Percentiles rank a stretch among this genome's conserved stretches.
Evolutionary conservation across 305 asterid species (phyloP).

Genomic region (Fraxinus latifolia): DNA sequence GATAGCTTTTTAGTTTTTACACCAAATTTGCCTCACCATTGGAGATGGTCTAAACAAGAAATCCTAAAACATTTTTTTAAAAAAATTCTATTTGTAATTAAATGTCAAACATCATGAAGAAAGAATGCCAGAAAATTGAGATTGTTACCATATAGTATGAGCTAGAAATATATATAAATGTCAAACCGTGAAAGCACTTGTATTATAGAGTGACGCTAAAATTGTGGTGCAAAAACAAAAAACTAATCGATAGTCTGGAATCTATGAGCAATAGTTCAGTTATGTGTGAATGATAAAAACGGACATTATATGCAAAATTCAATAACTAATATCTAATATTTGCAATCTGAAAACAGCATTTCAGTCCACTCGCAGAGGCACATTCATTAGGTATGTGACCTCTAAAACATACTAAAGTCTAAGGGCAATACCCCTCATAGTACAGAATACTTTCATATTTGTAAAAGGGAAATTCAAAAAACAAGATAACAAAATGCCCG

Average conservation of each 20-base stretch:
- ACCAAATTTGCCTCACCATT: too few species aligned
- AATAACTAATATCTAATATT: background rate
- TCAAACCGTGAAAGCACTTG: background rate
- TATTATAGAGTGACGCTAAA: background rate
- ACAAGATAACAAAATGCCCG: background rate
- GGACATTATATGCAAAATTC: background rate
- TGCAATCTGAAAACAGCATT: background rate
- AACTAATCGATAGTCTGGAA: background rate
- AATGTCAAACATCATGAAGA: background rate
- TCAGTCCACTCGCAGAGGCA: background rate
- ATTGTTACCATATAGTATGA: background rate
- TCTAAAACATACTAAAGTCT: background rate
- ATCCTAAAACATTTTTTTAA: background rate
- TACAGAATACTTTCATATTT: background rate
- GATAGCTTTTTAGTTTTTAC: too few species aligned
- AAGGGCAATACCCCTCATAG: background rate
- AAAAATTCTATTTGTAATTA: background rate
- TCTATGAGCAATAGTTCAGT: background rate
- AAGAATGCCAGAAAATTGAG: background rate
- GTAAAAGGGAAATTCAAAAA: background rate
- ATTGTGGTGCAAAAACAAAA: background rate
- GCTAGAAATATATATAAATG: background rate
- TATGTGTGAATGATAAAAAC: background rate
- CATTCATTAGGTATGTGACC: background rate
- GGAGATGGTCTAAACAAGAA: background rate